Evolutionary conservation across 345 rosid species (phyloP), one percentile per base, ranked within the genome.

Genomic region (Cardamine resedifolia): DNA sequence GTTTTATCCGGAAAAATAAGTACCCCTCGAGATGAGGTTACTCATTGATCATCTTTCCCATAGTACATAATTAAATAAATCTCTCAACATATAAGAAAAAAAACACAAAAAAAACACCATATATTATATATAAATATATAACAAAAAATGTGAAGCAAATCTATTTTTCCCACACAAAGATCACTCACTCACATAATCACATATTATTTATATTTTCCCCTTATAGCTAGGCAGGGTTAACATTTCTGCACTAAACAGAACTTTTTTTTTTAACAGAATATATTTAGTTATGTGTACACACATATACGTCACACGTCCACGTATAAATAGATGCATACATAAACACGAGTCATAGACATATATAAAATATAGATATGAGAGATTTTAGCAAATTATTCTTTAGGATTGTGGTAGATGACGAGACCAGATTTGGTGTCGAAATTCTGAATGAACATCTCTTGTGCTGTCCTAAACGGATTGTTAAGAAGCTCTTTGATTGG

Each of bases 401-500:
- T 65, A 18, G 80, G 80, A 21, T 31, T 64, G 60, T 77, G 80
- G 72, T 77, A 77, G 31, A 77, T 77, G 36, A 77, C 64, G 62
- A 70, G 66, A 20, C 70, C 33, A 30, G 80, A 70, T 64, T 76
- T 70, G 53, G 80, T 57, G 14, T 64, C 36, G 31, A 77, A 77
- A 64, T 30, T 66, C 48, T 9, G 44, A 28, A 70, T 61, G 53
- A 70, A 77, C 24, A 24, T 64, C 28, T 77, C 80, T 21, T 58
- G 16, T 30, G 2, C 33, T 51, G 67, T 64, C 38, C 80, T 70
- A 57, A 64, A 77, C 9, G 80, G 80, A 77, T 77, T 77, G 62
- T 77, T 21, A 6, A 77, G 66, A 51, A 83, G 83, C 23, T 77
- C 78, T 63, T 60, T 74, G 19, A 87, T 79, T 19, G 89, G 80